Base-by-base conservation (phyloP, 148 eudicot genomes). In the Cornus controversa region DNA sequence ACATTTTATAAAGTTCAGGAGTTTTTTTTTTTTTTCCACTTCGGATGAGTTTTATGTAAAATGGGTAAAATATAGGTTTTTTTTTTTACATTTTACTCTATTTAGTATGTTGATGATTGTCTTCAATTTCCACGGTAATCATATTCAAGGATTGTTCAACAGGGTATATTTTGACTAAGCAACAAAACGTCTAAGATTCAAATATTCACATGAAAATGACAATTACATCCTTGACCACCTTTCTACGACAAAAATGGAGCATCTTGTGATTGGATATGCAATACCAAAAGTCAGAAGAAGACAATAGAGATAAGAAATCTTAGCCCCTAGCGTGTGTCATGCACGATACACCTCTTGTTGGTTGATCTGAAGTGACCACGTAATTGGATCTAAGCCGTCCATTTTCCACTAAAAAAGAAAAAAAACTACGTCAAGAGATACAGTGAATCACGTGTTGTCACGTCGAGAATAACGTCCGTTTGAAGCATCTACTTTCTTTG, bases 301-400 rank as follows among this genome's bases (percentile, higher is more conserved):
- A 62, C 67, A 60, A 15, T 45, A 62, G 66, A 65, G 76, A 24
- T 72, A 72, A n/a, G 23, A n/a, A 57, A 40, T 40, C 45, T 40
- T 1, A 40, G 45, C 45, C 45, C 34, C 45, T 40, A 40, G 45
- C 45, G 45, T 40, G 45, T 40, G 45, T 40, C 45, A 40, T 40
- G 45, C 45, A 40, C 45, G 45, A 40, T 40, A 4, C 60, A 54
- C 60, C 60, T 54, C 58, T 36, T 45, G 58, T 64, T 75, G 58
- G 78, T 75, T 66, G 26, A 65, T 36, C 2, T 20, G 5, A 45
- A n/a, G 5, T 9, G 60, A 18, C 78, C 78, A 75, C 78, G 78
- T 75, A 20, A 22, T 62, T 47, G 8, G 27, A 47, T 66, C 40
- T 22, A 16, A 47, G 4, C 71, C 63, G 27, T 75, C 58, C 37